A percentile compares a stretch with the other conserved stretches of the same genome.
Evolutionary conservation across 164 flowering plant genomes (phyloP).

Genomic region (Aristolochia contorta): DNA sequence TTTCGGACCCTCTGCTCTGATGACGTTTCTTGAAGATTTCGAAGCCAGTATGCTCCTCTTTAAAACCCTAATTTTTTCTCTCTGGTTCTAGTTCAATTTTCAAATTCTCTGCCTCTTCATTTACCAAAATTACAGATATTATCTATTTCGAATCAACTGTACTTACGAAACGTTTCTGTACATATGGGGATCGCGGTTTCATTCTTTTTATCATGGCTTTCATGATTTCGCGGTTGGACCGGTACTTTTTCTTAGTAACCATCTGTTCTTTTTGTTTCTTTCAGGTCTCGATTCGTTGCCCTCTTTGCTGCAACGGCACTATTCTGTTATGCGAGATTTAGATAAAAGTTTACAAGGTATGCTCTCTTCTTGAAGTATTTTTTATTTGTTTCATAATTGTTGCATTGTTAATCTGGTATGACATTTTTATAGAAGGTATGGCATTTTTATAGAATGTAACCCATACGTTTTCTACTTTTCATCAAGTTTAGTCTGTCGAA

Average conservation of each 20-base stretch:
- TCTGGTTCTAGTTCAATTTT: not conserved
- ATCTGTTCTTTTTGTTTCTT: not conserved
- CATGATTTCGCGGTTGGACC: not conserved
- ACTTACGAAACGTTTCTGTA: too few relatives aligned
- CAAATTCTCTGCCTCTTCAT: too few relatives aligned
- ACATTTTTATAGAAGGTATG: not conserved
- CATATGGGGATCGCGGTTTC: too few relatives aligned
- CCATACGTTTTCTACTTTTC: not conserved
- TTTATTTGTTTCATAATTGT: not conserved
- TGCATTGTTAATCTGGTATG: not conserved
- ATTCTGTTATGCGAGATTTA: constrained; percentile 63
- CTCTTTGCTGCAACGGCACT: constrained; percentile 59
- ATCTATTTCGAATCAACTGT: too few relatives aligned
- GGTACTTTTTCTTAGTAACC: not conserved
- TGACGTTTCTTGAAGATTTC: constrained; percentile 14
- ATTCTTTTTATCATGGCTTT: not conserved
- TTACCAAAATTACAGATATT: too few relatives aligned
- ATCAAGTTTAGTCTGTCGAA: not conserved
- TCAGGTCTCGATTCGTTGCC: constrained; percentile 78
- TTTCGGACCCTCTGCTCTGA: not conserved
- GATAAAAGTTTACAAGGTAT: constrained; percentile 90
- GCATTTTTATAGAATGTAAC: not conserved
- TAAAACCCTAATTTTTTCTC: constrained; percentile 4
- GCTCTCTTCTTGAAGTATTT: not conserved
- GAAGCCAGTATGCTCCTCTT: constrained; percentile 5